Conservation (phyloP, 1,139 yeast species). For the Scheffersomyces illinoinensis region DNA sequence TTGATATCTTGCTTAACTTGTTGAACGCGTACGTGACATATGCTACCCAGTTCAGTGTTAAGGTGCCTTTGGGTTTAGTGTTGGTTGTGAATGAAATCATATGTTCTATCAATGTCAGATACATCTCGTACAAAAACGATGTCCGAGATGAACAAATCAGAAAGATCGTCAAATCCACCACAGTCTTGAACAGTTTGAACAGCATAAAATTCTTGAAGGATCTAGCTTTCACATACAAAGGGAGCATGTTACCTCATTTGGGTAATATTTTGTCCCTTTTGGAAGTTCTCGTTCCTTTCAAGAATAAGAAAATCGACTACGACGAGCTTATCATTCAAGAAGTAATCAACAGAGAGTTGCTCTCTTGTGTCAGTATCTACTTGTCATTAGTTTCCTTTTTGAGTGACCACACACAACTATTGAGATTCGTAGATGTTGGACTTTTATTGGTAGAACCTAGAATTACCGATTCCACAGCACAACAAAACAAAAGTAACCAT, state of each 20-base stretch:
- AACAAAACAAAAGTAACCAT: slow-evolving; percentile 7
- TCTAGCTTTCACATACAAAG: slow-evolving; percentile 43
- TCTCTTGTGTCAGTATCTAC: slow-evolving; percentile 28
- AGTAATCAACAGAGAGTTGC: slow-evolving; percentile 25
- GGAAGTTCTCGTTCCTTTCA: slow-evolving; percentile 56
- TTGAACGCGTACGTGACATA: slow-evolving; percentile 45
- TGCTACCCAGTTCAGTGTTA: slow-evolving; percentile 49
- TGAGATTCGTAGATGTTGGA: slow-evolving; percentile 49
- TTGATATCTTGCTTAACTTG: slow-evolving; percentile 46
- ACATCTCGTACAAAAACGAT: slow-evolving; percentile 57
- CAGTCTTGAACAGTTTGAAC: slow-evolving; percentile 43
- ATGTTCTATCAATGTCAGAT: slow-evolving; percentile 53
- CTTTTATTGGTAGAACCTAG: slow-evolving; percentile 47
- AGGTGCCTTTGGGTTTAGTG: slow-evolving; percentile 59
- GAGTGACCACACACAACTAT: slow-evolving; percentile 39
- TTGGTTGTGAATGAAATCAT: slow-evolving; percentile 51
- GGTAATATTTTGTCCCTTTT: slow-evolving; percentile 48
- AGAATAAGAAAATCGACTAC: slow-evolving; percentile 36
- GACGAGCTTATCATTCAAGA: slow-evolving; percentile 34
- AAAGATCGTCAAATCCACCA: slow-evolving; percentile 39
- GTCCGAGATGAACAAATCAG: slow-evolving; percentile 52
- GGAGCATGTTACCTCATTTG: slow-evolving; percentile 50
- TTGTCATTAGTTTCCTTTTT: slow-evolving; percentile 32
- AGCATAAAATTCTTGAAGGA: slow-evolving; percentile 43
- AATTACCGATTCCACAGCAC: slow-evolving; percentile 13